Evolutionary conservation across 306 rosid species (phyloP), one percentile per base, ranked within the genome.

Genomic region (Glycine latifolia): DNA sequence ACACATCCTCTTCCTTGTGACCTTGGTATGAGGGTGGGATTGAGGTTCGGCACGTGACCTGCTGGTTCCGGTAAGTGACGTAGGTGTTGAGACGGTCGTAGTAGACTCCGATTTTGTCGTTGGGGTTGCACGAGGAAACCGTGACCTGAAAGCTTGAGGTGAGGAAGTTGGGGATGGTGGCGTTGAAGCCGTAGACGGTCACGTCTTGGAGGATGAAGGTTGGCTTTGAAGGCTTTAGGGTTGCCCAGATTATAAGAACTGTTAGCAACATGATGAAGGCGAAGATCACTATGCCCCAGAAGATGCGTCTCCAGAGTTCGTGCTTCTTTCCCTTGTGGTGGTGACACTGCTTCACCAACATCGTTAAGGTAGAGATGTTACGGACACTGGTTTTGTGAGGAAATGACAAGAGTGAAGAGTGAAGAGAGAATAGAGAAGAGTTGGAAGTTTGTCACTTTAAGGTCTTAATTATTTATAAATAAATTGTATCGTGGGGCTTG

Each of bases 171-270:
- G 97, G 89, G 71, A 76, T 16, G 74, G 94, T 79, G 88, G 91
- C 89, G 90, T 93, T 96, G 94, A 96, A 96, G 77, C 91, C 91
- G 85, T 83, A 96, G 4, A 96, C 91, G 72, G 99, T 96, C 71
- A 90, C 98, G 86, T 96, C 99, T 78, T 96, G 97, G 83, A 96
- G 94, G 80, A 91, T 10, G 89, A 93, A 96, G 16, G 88, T 67
- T 43, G 99, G 99, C 6, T 93, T 93, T 0, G 92, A 11, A 0
- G 99, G 99, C 39, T 86, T 87, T 3, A 96, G 91, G 43, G 91
- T 46, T 3, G 97, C 97, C 98, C 98, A 96, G 1, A 92, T 53
- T 46, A 96, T 53, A 31, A 96, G 94, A 70, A 96, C 75, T 0
- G 84, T 79, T 2, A 93, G 17, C 5, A 96, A 90, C 13, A 96